Percentiles rank a stretch among this genome's conserved stretches.
phyloP scores from a whole-genome alignment of 257 asterid genomes.

The Anisodus tanguticus region DNA sequence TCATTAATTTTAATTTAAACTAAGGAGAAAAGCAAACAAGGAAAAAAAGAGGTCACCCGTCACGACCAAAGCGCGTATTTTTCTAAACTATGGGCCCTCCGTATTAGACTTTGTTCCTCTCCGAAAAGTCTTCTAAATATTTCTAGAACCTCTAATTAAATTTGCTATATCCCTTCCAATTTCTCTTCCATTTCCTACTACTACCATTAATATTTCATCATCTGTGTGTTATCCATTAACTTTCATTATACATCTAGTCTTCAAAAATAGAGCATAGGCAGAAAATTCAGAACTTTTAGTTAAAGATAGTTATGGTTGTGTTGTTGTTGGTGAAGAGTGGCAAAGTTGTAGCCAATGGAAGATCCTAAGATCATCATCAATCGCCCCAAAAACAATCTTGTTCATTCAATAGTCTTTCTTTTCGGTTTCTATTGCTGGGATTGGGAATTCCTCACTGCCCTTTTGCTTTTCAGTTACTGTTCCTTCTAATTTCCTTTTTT shows the following conservation, averaged over 20 bases:
- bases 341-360: conserved; percentile 49
- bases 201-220: neutral
- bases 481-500: conserved; percentile 3
- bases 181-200: neutral
- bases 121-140: conserved; percentile 41
- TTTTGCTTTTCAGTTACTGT: conserved; percentile 70
- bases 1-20: neutral
- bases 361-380: conserved; percentile 40
- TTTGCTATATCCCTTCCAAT: conserved; percentile 33
- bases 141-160: conserved; percentile 53
- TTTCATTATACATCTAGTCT: conserved; percentile 12
- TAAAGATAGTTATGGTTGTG: conserved; percentile 51
- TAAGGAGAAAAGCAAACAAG: neutral
- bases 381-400: conserved; percentile 46
- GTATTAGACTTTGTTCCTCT: conserved; percentile 12
- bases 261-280: conserved; percentile 28
- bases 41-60: neutral
- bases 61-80: conserved; percentile 35
- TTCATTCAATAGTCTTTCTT: conserved; percentile 61
- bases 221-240: neutral
- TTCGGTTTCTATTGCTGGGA: conserved; percentile 88
- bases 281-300: neutral
- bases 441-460: conserved; percentile 93
- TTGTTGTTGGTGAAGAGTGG: conserved; percentile 33
- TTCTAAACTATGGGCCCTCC: neutral